Conservation (phyloP, 352 stramenopile species). For the Peronospora destructor region DNA sequence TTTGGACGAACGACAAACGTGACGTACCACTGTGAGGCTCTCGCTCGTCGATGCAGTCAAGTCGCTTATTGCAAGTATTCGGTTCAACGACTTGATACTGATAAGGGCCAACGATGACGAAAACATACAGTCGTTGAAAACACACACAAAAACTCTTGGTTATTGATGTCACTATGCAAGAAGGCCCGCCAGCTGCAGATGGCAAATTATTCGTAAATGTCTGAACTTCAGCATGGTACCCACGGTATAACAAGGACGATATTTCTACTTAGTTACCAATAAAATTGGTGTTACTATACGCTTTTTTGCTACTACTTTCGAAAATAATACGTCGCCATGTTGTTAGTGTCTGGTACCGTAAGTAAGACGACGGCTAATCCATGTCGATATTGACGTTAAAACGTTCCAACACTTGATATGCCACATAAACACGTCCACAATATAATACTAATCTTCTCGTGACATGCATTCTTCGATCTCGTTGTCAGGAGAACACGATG, state of each 20-base stretch:
- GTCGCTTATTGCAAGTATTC: constrained; percentile 14
- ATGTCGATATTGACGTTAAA: constrained; percentile 3
- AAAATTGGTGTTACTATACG: no score
- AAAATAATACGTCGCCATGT: no score
- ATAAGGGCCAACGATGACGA: constrained; percentile 3
- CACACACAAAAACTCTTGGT: background rate
- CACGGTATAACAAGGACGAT: background rate
- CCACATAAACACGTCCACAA: constrained; percentile 1
- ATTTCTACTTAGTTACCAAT: no score
- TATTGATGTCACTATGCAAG: no score
- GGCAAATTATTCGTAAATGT: no score
- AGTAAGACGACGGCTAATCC: background rate
- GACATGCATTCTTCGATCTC: constrained; percentile 2
- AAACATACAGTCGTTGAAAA: constrained; percentile 9
- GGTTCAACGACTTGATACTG: constrained; percentile 19
- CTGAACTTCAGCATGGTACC: constrained; percentile 6
- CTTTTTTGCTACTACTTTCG: no score
- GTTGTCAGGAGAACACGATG: constrained; percentile 34
- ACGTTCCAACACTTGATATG: constrained; percentile 7
- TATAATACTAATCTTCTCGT: background rate
- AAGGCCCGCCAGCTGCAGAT: no score
- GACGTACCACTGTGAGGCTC: constrained; percentile 12
- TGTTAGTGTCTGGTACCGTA: no score
- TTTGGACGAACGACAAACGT: constrained; percentile 17
- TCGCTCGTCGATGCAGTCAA: constrained; percentile 8